Evolutionary conservation across 2,329 filamentous ascomycete species (phyloP).

Genomic region (Pseudogymnoascus sp.): DNA sequence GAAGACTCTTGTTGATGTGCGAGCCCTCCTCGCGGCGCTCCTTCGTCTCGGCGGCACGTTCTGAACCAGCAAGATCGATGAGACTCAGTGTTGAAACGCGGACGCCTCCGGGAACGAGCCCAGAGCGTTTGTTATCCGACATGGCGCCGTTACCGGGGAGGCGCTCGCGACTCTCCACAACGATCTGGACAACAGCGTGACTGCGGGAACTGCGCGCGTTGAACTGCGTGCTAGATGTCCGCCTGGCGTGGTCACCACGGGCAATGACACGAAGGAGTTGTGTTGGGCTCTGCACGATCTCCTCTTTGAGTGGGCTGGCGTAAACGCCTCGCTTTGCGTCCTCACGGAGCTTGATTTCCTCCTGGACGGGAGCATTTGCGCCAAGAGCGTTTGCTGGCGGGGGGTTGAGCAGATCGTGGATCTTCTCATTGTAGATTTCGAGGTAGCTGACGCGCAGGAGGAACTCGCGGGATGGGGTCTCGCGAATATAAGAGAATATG

Average conservation of each 20-base stretch:
- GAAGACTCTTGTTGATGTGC: constrained; percentile 96
- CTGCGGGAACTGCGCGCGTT: constrained; percentile 94
- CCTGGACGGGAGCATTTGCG: constrained; percentile 51
- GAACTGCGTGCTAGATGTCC: constrained; percentile 92
- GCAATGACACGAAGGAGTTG: constrained; percentile 92
- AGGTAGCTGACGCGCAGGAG: constrained; percentile 92
- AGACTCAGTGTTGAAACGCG: constrained; percentile 90
- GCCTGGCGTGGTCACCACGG: constrained; percentile 79
- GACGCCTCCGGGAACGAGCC: constrained; percentile 74
- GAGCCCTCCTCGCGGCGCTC: constrained; percentile 90
- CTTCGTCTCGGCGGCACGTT: constrained; percentile 91
- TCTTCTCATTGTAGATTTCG: constrained; percentile 98
- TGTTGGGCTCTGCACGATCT: constrained; percentile 96
- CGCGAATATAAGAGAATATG: constrained; percentile 97
- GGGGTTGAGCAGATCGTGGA: constrained; percentile 84
- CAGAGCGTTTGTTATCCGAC: constrained; percentile 57
- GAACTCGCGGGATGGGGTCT: constrained; percentile 91
- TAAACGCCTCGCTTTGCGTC: constrained; percentile 96
- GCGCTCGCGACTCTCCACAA: constrained; percentile 91
- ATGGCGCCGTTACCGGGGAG: constrained; percentile 44
- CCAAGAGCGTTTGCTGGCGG: constrained; percentile 50
- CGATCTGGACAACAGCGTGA: constrained; percentile 97
- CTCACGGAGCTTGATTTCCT: constrained; percentile 95
- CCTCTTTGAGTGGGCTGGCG: constrained; percentile 90
- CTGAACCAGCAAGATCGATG: constrained; percentile 93